Base-by-base conservation (phyloP, 2,329 filamentous ascomycete species). In the Ophiostoma fasciatum region DNA sequence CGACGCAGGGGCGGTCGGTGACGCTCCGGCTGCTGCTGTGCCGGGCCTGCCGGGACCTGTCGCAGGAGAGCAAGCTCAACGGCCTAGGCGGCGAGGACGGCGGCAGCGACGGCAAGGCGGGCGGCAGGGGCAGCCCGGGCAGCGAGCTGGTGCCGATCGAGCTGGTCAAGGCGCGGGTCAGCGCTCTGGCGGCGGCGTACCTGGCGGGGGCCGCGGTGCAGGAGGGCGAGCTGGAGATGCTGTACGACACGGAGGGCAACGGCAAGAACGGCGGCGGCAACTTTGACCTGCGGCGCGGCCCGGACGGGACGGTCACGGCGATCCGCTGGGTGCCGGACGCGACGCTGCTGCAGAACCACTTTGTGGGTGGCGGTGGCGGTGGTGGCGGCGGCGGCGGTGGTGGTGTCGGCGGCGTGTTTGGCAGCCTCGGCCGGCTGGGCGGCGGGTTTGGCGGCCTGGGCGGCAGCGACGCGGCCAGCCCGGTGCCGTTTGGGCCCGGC, bases 171-270 rank as follows among this genome's bases (percentile, higher is more conserved):
- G 69, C 78, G 9, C 67, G 71, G 37, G 64, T 82, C 21, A 74
- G 76, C 36, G 61, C 61, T 23, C 59, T 68, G n/a, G 40, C 41
- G 2, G 25, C 28, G 8, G 26, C 13, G 9, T 33, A 31, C 14
- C n/a, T 39, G 8, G 23, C 20, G 10, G 36, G 31, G 2, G 36
- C 31, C 8, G 64, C 64, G 4, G 48, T 73, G 63, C 54, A 64
- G 45, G 55, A 74, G 63, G 50, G 66, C 19, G 87, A 94, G 49
- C 66, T 96, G 47, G 66, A 88, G 27, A 75, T 82, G 39, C 78
- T 92, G 40, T 90, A 82, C 54, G 88, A 96, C 49, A 94, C 88
- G 1, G 83, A 94, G 53, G 90, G 90, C 39, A 92, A 80, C 48
- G 53, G 63, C 3, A 74, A 78, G 40, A 96, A 96, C 49, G 90